Percentiles rank a stretch among this genome's conserved stretches.
These are phyloP conservation scores for Salix udensis DNA, from an alignment of 345 rosid genomes.

Conservation along the genomic window DNA sequence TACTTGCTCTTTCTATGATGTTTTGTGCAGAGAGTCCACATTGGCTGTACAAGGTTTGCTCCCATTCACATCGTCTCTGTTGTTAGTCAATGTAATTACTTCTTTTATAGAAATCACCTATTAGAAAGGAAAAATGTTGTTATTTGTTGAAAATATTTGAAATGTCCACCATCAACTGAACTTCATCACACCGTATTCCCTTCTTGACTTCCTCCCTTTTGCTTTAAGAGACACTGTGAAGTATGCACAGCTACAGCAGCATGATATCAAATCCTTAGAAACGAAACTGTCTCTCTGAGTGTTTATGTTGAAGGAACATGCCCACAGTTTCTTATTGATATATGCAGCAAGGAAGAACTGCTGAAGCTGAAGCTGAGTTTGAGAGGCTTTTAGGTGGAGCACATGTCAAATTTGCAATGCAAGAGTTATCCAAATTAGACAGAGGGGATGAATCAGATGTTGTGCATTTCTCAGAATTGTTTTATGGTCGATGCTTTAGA, in stretches of 20 bases:
- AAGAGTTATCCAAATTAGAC: constrained; percentile 72
- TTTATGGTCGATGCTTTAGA: constrained; percentile 75
- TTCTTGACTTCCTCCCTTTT: not conserved
- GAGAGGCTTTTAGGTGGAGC: constrained; percentile 79
- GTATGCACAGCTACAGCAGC: not conserved
- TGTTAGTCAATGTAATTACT: not conserved
- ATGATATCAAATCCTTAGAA: not conserved
- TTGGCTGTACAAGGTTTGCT: constrained; percentile 86
- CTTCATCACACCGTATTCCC: not conserved
- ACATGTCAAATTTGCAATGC: constrained; percentile 75
- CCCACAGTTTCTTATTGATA: constrained; percentile 18
- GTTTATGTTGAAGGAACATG: constrained; percentile 7
- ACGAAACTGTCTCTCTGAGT: not conserved
- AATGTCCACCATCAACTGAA: not conserved
- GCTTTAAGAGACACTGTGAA: not conserved
- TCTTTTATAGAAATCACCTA: not conserved
- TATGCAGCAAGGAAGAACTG: constrained; percentile 69
- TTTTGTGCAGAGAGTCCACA: constrained; percentile 87
- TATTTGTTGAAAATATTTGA: no score
- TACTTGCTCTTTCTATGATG: constrained; percentile 71
- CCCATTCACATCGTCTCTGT: not conserved
- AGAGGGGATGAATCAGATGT: constrained; percentile 60
- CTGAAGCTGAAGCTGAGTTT: constrained; percentile 82
- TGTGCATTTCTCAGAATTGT: constrained; percentile 62
- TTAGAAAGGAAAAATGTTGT: not conserved